Conservation (phyloP, 768 basidiomycete genomes). For the Amanita rubescens region DNA sequence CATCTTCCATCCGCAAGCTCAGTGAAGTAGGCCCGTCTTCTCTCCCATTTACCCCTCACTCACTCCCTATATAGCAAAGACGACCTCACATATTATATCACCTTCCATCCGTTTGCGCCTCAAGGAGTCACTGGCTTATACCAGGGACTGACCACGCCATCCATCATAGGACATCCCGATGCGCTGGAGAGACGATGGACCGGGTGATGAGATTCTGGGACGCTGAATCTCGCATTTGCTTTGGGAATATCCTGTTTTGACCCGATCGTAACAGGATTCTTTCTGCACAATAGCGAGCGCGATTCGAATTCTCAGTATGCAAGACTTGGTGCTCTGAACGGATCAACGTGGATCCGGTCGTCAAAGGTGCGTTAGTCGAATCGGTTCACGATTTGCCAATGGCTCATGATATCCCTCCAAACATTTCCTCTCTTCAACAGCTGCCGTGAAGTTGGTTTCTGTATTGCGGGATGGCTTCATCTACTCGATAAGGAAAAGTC, state of each 20-base stretch:
- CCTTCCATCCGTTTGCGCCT: constrained; percentile 89
- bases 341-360: constrained; percentile 62
- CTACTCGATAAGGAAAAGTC: no score
- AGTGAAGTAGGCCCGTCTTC: constrained; percentile 42
- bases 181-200: constrained; percentile 80
- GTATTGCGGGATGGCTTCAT: no score
- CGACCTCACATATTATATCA: no score
- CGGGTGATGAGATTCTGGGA: constrained; percentile 97
- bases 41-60: background rate
- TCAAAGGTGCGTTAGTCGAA: no score
- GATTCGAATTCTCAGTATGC: constrained; percentile 85
- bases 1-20: constrained; percentile 66
- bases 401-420: no score
- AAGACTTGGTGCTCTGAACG: constrained; percentile 75
- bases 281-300: constrained; percentile 89
- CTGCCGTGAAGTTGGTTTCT: no score
- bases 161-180: constrained; percentile 69
- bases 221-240: constrained; percentile 47
- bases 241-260: background rate
- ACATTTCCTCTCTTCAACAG: no score
- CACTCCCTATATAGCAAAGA: constrained; percentile 41
- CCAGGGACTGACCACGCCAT: constrained; percentile 90
- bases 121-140: constrained; percentile 96
- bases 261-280: constrained; percentile 55
- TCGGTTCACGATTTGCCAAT: no score